Percentiles rank a stretch among this genome's conserved stretches.
phyloP scores from a whole-genome alignment of 371 early-diverging fungal species.

The Chytridiales sp. region DNA sequence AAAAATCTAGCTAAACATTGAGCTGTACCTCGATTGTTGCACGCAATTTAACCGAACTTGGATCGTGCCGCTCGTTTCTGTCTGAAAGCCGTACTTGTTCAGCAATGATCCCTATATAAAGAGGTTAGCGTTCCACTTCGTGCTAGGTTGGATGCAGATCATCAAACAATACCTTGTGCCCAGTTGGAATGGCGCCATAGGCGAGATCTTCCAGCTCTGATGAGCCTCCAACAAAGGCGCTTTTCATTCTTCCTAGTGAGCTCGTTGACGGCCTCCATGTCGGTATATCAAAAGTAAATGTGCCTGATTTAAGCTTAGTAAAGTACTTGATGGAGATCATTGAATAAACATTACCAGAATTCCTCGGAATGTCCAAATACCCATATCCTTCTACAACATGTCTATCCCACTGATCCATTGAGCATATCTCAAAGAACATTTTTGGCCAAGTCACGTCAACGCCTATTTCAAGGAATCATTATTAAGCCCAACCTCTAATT shows the following conservation, averaged over 20 bases:
- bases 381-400: constrained; percentile 41
- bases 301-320: neutral
- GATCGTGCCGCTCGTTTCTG: constrained; percentile 40
- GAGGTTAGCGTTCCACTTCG: neutral
- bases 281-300: constrained; percentile 9
- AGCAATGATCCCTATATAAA: constrained; percentile 13
- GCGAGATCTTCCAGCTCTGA: constrained; percentile 34
- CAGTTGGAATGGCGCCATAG: constrained; percentile 21
- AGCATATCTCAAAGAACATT: constrained; percentile 37
- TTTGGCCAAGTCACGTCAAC: constrained; percentile 17
- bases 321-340: neutral
- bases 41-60: constrained; percentile 28
- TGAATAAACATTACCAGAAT: constrained; percentile 19
- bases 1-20: neutral
- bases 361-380: constrained; percentile 26
- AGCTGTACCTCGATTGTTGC: constrained; percentile 28
- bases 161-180: constrained; percentile 12
- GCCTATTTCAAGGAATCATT: neutral
- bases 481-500: constrained; percentile 8
- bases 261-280: constrained; percentile 42
- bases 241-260: constrained; percentile 21
- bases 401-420: constrained; percentile 41
- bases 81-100: constrained; percentile 45
- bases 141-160: neutral
- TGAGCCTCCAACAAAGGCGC: constrained; percentile 42